A percentile compares a stretch with the other conserved stretches of the same genome.
phyloP scores from a whole-genome alignment of 495 filamentous ascomycete species.

The Daldinia concentrica region DNA sequence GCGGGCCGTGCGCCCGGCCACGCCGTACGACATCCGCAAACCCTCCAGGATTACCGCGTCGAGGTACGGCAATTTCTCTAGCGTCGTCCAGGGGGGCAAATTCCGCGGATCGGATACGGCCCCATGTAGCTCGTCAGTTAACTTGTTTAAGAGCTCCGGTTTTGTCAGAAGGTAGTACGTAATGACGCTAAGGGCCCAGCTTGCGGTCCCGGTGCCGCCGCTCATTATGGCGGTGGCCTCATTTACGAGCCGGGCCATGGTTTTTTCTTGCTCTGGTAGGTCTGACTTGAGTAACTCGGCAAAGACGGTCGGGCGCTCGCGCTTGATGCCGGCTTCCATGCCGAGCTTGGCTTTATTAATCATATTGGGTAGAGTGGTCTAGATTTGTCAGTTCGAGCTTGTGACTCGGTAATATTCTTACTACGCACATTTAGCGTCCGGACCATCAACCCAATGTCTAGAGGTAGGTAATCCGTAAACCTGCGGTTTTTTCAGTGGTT shows the following conservation, averaged over 20 bases:
- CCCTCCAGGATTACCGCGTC: slow-evolving; percentile 10
- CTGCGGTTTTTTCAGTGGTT: slow-evolving; percentile 11
- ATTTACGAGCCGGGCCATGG: slow-evolving; percentile 17
- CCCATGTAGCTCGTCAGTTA: slow-evolving; percentile 49
- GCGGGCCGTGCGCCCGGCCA: not conserved
- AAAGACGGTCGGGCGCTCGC: slow-evolving; percentile 4
- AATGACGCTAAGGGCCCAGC: slow-evolving; percentile 48
- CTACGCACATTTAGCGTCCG: slow-evolving; percentile 27
- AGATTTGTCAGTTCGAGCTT: not conserved
- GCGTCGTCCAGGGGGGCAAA: slow-evolving; percentile 32
- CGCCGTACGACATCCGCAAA: slow-evolving; percentile 1
- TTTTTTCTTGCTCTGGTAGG: slow-evolving; percentile 12
- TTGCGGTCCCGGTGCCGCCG: slow-evolving; percentile 61
- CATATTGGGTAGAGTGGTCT: slow-evolving; percentile 24
- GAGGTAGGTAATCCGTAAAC: slow-evolving; percentile 19
- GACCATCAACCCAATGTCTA: slow-evolving; percentile 3
- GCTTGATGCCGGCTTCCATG: not conserved
- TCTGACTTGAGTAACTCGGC: slow-evolving; percentile 7
- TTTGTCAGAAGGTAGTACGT: slow-evolving; percentile 53
- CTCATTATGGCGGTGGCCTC: slow-evolving; percentile 57
- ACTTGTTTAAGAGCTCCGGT: slow-evolving; percentile 36
- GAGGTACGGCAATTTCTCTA: slow-evolving; percentile 20
- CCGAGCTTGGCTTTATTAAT: slow-evolving; percentile 11
- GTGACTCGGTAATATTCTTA: not conserved
- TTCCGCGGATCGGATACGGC: slow-evolving; percentile 24